Conservation (phyloP, 2,329 filamentous ascomycete species). For the Pseudogymnoascus sp. region DNA sequence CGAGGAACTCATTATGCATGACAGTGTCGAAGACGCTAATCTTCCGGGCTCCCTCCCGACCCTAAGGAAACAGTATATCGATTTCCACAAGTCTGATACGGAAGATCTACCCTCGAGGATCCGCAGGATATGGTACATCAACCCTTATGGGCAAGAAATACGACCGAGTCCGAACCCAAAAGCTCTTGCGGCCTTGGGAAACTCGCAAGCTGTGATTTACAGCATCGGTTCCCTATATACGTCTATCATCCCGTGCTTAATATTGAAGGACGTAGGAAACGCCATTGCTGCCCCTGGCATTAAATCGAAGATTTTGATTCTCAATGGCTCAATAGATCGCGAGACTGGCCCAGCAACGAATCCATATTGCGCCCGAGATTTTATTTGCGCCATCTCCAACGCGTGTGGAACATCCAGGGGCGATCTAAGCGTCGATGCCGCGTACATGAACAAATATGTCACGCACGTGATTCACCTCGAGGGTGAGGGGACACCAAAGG, state of each 20-base stretch:
- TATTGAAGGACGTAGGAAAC: conserved; percentile 69
- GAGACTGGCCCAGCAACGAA: conserved; percentile 68
- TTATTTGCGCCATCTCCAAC: conserved; percentile 70
- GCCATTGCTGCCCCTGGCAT: conserved; percentile 45
- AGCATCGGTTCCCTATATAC: conserved; percentile 94
- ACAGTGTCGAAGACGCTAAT: conserved; percentile 71
- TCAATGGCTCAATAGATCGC: conserved; percentile 76
- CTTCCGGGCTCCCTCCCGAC: conserved; percentile 74
- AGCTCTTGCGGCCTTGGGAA: conserved; percentile 61
- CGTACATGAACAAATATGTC: conserved; percentile 49
- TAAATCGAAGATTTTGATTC: conserved; percentile 58
- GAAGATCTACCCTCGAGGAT: conserved; percentile 74
- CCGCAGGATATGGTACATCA: conserved; percentile 89
- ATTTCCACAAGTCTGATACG: conserved; percentile 69
- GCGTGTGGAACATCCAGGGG: conserved; percentile 44
- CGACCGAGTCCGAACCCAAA: conserved; percentile 75
- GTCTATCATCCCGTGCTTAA: conserved; percentile 73
- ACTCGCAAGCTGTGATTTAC: conserved; percentile 69
- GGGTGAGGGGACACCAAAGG: conserved; percentile 59
- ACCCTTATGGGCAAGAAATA: conserved; percentile 96
- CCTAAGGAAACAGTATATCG: conserved; percentile 72
- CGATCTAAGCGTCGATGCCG: conserved; percentile 26
- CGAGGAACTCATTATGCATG: conserved; percentile 47
- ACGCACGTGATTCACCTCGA: conserved; percentile 80
- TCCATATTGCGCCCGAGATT: conserved; percentile 70